These are phyloP conservation scores for Tinospora cordifolia DNA, from an alignment of 164 flowering plant species.

Conservation along the genomic window DNA sequence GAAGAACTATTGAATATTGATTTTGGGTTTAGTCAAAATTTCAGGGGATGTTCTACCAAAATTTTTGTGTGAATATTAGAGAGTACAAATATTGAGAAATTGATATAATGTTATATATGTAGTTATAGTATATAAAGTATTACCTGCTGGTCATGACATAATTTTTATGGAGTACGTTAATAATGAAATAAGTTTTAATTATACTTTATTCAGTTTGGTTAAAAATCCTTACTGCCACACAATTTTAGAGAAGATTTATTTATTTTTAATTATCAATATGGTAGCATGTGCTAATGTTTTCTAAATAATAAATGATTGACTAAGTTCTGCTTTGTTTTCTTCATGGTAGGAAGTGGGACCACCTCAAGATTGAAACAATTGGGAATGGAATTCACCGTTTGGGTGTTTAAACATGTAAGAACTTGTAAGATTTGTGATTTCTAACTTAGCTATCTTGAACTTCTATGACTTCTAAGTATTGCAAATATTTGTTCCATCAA, in stretches of 20 bases:
- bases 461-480: neutral
- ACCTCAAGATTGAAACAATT: slow-evolving; percentile 85
- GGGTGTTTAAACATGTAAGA: slow-evolving; percentile 99
- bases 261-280: neutral
- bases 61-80: too few species aligned
- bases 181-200: too few species aligned
- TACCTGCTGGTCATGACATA: too few species aligned
- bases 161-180: too few species aligned
- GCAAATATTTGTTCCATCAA: too few species aligned
- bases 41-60: too few species aligned
- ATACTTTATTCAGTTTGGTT: neutral
- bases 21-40: too few species aligned
- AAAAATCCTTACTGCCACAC: neutral
- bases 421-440: slow-evolving; percentile 5
- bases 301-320: neutral
- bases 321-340: slow-evolving; percentile 9
- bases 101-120: too few species aligned
- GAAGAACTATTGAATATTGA: too few species aligned
- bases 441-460: neutral
- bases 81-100: too few species aligned
- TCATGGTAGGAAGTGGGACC: slow-evolving; percentile 55
- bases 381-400: slow-evolving; percentile 98
- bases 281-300: neutral
- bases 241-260: neutral
- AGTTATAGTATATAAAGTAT: too few species aligned